phyloP scores from a whole-genome alignment of 2,329 filamentous ascomycete genomes.

The Pseudophaeomoniella oleicola region DNA sequence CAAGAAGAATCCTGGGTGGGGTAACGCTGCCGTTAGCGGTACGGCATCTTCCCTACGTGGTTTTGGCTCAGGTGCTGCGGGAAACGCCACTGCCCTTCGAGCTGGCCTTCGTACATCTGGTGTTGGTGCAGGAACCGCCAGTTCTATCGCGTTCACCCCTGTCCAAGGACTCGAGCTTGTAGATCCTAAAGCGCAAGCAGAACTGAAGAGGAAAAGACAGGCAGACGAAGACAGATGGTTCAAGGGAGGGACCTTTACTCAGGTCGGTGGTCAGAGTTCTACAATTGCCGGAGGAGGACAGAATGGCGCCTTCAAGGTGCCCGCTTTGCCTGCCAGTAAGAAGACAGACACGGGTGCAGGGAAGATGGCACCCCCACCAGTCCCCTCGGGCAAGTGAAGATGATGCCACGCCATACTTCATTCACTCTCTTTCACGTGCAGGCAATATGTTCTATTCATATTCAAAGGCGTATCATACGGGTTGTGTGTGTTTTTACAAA shows the following conservation, averaged over 20 bases:
- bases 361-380: conserved; percentile 26
- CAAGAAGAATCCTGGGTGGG: conserved; percentile 95
- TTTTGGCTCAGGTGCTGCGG: conserved; percentile 46
- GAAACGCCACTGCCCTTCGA: conserved; percentile 52
- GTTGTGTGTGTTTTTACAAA: too few relatives aligned
- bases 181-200: conserved; percentile 78
- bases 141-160: conserved; percentile 81
- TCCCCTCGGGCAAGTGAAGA: conserved; percentile 10
- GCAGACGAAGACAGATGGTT: conserved; percentile 95
- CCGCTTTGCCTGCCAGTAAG: conserved; percentile 58
- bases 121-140: conserved; percentile 63
- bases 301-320: conserved; percentile 67
- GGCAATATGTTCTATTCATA: too few relatives aligned
- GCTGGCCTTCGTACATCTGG: conserved; percentile 69
- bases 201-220: conserved; percentile 79
- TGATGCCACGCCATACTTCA: too few relatives aligned
- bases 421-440: too few relatives aligned
- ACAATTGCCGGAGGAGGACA: conserved; percentile 23
- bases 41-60: conserved; percentile 69
- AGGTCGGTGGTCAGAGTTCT: conserved; percentile 41
- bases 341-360: conserved; percentile 47
- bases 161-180: conserved; percentile 91
- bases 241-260: conserved; percentile 92
- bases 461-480: too few relatives aligned
- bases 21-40: conserved; percentile 41